Conservation (phyloP, 148 eudicot genomes). For the Arctostaphylos glauca region DNA sequence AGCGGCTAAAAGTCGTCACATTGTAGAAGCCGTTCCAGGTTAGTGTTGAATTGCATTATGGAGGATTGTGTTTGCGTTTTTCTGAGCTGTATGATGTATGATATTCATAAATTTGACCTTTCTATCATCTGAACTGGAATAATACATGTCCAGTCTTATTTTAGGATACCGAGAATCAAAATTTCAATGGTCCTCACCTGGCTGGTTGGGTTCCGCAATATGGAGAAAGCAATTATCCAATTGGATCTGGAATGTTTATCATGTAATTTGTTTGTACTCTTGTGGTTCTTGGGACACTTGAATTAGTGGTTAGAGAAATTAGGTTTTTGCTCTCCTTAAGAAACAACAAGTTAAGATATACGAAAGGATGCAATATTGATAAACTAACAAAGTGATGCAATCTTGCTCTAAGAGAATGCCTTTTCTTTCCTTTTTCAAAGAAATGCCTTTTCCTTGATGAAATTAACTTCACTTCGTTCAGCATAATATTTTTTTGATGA, state of each 20-base stretch:
- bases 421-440: neutral
- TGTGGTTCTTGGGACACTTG: neutral
- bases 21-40: conserved; percentile 93
- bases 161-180: neutral
- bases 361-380: neutral
- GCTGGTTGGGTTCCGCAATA: neutral
- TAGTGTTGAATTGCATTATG: conserved; percentile 19
- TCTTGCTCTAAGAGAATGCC: neutral
- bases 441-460: neutral
- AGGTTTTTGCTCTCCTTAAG: neutral
- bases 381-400: neutral
- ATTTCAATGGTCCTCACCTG: neutral
- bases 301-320: neutral
- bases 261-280: neutral
- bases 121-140: neutral
- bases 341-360: neutral
- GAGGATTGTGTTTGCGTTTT: neutral
- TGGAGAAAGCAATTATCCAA: neutral
- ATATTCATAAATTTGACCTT: neutral
- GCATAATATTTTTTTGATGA: neutral
- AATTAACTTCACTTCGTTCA: neutral
- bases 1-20: conserved; percentile 87
- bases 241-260: neutral
- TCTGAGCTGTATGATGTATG: neutral
- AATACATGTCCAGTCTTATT: neutral